Evolutionary conservation across 2,329 filamentous ascomycete species (phyloP), one percentile per base, ranked within the genome.

Genomic region (Aspergillus glaucus): DNA sequence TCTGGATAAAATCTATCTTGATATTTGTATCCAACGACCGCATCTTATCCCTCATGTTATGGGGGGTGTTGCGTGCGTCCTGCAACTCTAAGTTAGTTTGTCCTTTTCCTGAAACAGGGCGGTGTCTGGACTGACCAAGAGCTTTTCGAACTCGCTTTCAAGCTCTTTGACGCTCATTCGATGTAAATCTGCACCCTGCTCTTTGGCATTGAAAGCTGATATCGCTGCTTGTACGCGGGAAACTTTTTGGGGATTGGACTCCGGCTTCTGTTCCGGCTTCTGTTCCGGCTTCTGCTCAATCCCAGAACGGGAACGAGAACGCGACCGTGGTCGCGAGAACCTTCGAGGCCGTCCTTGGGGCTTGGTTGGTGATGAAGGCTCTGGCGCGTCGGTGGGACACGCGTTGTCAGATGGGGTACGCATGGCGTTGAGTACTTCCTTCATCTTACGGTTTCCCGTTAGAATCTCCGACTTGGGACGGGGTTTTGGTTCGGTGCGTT

Each of bases 11-110:
- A 63, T 97, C 91, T 64, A 90, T 88, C 71, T 98, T 98, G 74
- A 97, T 91, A 32, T 87, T 86, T 55, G 88, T 80, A 54, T 88
- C 89, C 51, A 98, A 75, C 49, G 85, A 91, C 42, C 92, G 82
- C 90, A 98, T 96, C 72, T 94, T 94, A 68, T 92, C 89, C 48
- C 92, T 80, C 76, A 95, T 90, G 55, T 95, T 87, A 62, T 94
- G 88, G 3, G 92, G 91, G 47, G 97, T 95, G 61, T 97, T 95
- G 55, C 92, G 81, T 15, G 91, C 84, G 65, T 95, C 89, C 68
- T 95, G 66, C 68, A 82, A 19, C 17, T 44, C 4, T 6, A 6
- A 43, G 47, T 58, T 43, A 58, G 50, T 41, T 19, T 19, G 34
- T 22, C 12, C 14, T 21, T 19, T 15, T 28, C 15, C 28, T 26